These are phyloP conservation scores for Mycena haematopus DNA, from an alignment of 768 basidiomycete genomes.

Conservation along the genomic window DNA sequence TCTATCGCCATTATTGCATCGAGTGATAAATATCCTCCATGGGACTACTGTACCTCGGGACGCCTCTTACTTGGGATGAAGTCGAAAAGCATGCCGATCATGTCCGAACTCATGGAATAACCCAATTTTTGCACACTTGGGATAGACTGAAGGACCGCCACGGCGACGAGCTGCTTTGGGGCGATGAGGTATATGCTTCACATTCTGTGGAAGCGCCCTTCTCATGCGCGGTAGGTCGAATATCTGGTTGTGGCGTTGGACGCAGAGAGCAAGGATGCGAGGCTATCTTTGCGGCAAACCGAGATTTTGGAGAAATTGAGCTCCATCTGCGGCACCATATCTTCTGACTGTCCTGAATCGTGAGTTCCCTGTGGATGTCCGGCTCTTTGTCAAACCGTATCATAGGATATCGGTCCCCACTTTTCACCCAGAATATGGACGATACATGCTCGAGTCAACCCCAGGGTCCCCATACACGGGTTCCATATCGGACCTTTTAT, in stretches of 20 bases:
- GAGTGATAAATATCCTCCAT: constrained; percentile 47
- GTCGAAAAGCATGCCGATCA: constrained; percentile 88
- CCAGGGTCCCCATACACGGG: constrained; percentile 96
- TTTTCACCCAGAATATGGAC: constrained; percentile 98
- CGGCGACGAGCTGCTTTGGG: constrained; percentile 95
- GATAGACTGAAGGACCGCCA: constrained; percentile 87
- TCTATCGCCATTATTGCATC: background rate
- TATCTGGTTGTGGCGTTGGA: constrained; percentile 95
- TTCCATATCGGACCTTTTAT: constrained; percentile 81
- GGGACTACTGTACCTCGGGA: constrained; percentile 94
- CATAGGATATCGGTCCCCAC: constrained; percentile 77
- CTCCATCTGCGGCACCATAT: constrained; percentile 70
- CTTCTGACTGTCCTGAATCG: constrained; percentile 64
- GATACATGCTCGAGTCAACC: constrained; percentile 98
- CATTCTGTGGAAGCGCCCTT: constrained; percentile 10
- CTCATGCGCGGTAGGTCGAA: constrained; percentile 70
- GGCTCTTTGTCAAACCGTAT: constrained; percentile 3
- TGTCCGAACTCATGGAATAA: constrained; percentile 90
- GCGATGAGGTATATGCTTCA: constrained; percentile 81
- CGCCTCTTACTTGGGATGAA: constrained; percentile 91
- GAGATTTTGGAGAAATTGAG: constrained; percentile 88
- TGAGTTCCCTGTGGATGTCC: constrained; percentile 41
- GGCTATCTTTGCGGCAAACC: constrained; percentile 91
- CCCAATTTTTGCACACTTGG: constrained; percentile 95
- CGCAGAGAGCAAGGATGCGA: constrained; percentile 77